These are phyloP conservation scores for Phytophthora pluvialis DNA, from an alignment of 352 stramenopile genomes.

Conservation along the genomic window DNA sequence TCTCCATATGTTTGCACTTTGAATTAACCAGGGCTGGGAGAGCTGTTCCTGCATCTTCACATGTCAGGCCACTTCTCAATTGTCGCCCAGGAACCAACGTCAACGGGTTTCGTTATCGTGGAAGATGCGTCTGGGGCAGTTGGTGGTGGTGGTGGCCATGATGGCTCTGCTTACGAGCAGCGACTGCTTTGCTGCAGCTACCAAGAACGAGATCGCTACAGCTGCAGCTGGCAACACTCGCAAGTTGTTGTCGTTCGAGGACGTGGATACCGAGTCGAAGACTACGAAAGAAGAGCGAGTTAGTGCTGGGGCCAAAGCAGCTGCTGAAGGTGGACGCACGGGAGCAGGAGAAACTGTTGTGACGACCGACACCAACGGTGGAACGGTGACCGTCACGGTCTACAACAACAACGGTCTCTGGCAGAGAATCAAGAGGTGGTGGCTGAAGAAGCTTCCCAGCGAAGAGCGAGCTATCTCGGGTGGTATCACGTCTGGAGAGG, in stretches of 20 bases:
- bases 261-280: slow-evolving; percentile 6
- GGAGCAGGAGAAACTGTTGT: slow-evolving; percentile 18
- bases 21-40: slow-evolving; percentile 1
- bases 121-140: slow-evolving; percentile 13
- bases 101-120: neutral
- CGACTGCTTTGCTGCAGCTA: neutral
- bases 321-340: slow-evolving; percentile 18
- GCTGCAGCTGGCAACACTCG: neutral
- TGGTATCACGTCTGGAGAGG: slow-evolving; percentile 8
- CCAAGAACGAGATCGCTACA: slow-evolving; percentile 4
- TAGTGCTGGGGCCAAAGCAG: slow-evolving; percentile 7
- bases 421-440: slow-evolving; percentile 25
- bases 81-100: slow-evolving; percentile 1
- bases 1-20: slow-evolving; percentile 15
- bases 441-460: slow-evolving; percentile 1
- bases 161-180: slow-evolving; percentile 2
- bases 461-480: slow-evolving; percentile 15
- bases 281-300: slow-evolving; percentile 18
- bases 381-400: slow-evolving; percentile 17
- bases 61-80: slow-evolving; percentile 4
- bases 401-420: slow-evolving; percentile 28
- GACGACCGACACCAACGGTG: slow-evolving; percentile 3
- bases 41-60: slow-evolving; percentile 1
- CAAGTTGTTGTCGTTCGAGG: slow-evolving; percentile 16
- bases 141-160: slow-evolving; percentile 7